phyloP scores from a whole-genome alignment of 352 stramenopile genomes.

The Phytopythium vexans region DNA sequence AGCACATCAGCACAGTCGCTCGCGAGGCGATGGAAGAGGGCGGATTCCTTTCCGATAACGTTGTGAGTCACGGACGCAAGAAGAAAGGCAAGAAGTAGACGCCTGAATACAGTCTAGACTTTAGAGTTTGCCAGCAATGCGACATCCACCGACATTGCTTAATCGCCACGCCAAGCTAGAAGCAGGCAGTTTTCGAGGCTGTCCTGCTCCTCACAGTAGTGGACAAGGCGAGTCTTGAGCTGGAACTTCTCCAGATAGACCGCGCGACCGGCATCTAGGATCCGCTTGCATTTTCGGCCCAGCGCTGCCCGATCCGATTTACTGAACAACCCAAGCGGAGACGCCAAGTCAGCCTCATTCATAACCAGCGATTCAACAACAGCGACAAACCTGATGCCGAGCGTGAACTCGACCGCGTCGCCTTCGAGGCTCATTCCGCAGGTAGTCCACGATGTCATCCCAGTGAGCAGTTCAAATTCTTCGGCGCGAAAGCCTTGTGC shows the following conservation, averaged over 20 bases:
- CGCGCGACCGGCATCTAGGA: slow-evolving; percentile 68
- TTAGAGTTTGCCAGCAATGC: not conserved
- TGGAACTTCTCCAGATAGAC: slow-evolving; percentile 44
- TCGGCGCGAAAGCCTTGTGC: slow-evolving; percentile 45
- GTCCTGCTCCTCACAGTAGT: slow-evolving; percentile 73
- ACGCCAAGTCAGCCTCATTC: not conserved
- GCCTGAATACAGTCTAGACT: not conserved
- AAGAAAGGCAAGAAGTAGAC: slow-evolving; percentile 51
- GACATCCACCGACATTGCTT: not conserved
- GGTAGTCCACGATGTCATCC: slow-evolving; percentile 79
- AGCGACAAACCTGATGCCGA: slow-evolving; percentile 56
- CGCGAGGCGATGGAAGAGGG: slow-evolving; percentile 74
- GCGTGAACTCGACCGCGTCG: slow-evolving; percentile 59
- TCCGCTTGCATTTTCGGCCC: slow-evolving; percentile 73
- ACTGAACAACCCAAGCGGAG: slow-evolving; percentile 20
- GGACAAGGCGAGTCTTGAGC: slow-evolving; percentile 64
- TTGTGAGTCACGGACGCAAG: slow-evolving; percentile 29
- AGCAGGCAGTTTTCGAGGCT: slow-evolving; percentile 83
- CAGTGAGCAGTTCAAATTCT: slow-evolving; percentile 60
- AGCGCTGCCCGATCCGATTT: slow-evolving; percentile 61
- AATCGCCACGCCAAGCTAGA: slow-evolving; percentile 42
- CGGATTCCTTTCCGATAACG: slow-evolving; percentile 38
- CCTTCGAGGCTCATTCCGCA: slow-evolving; percentile 68
- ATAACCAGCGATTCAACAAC: too few relatives aligned
- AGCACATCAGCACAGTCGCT: slow-evolving; percentile 76